Percentiles rank a stretch among this genome's conserved stretches.
These are phyloP conservation scores for Begonia peltatifolia DNA, from an alignment of 306 rosid species.

Conservation along the genomic window DNA sequence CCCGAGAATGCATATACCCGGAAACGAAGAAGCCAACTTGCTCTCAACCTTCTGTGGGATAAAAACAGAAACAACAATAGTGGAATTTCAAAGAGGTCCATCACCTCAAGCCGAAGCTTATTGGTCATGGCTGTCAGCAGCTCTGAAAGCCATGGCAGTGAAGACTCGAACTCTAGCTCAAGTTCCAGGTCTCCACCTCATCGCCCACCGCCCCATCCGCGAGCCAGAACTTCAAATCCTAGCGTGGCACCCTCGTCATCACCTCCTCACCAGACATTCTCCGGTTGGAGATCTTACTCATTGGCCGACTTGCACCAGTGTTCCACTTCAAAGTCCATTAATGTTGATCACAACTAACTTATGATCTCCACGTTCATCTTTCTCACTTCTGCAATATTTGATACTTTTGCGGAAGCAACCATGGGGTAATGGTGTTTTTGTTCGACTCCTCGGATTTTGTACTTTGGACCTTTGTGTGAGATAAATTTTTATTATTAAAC, in stretches of 20 bases:
- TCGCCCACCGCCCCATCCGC: conserved; percentile 41
- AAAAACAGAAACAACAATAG: conserved; percentile 38
- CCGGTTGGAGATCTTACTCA: conserved; percentile 42
- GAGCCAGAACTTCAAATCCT: conserved; percentile 7
- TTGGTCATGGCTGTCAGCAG: conserved; percentile 63
- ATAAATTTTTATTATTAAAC: too few relatives aligned
- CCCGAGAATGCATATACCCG: conserved; percentile 67
- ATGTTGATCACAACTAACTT: background rate
- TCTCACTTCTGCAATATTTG: too few relatives aligned
- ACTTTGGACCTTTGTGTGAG: too few relatives aligned
- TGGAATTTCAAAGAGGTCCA: conserved; percentile 63
- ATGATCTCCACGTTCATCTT: background rate
- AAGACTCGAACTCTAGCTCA: conserved; percentile 36
- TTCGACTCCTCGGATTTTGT: too few relatives aligned
- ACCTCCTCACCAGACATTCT: conserved; percentile 12
- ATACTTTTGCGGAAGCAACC: too few relatives aligned
- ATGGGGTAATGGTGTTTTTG: too few relatives aligned
- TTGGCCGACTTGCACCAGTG: conserved; percentile 56
- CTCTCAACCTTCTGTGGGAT: conserved; percentile 43
- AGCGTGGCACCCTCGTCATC: conserved; percentile 8
- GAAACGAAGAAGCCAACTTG: conserved; percentile 56
- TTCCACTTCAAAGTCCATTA: too few relatives aligned
- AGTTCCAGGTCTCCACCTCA: conserved; percentile 18
- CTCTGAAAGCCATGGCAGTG: conserved; percentile 48
- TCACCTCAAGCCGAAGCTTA: conserved; percentile 50